These are phyloP conservation scores for Sanguinoderma infundibulare DNA, from an alignment of 1,284 basidiomycete genomes.

Conservation along the genomic window DNA sequence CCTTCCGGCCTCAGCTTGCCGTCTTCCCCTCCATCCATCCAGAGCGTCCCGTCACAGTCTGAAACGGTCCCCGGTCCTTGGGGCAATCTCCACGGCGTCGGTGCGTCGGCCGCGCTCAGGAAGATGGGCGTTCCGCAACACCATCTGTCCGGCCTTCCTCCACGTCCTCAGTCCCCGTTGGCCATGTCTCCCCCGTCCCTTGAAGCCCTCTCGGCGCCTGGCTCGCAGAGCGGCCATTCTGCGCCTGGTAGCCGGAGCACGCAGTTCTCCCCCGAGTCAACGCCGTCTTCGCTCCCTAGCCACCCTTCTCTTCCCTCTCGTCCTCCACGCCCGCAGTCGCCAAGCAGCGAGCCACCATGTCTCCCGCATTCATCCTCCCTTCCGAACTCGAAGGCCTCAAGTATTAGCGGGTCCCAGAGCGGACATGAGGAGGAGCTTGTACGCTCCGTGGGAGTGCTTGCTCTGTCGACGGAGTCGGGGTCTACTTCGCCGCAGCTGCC, in stretches of 20 bases:
- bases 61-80: conserved; percentile 30
- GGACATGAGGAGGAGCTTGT: conserved; percentile 46
- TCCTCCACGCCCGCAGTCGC: conserved; percentile 37
- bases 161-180: conserved; percentile 31
- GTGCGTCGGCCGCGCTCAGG: conserved; percentile 32
- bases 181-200: conserved; percentile 27
- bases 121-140: conserved; percentile 35
- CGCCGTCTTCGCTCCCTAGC: conserved; percentile 31
- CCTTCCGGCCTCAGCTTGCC: conserved; percentile 20
- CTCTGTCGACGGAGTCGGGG: conserved; percentile 56
- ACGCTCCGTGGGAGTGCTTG: conserved; percentile 48
- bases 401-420: conserved; percentile 43
- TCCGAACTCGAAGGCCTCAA: conserved; percentile 42
- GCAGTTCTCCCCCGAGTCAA: conserved; percentile 38
- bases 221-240: conserved; percentile 27
- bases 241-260: conserved; percentile 29
- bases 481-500: conserved; percentile 49
- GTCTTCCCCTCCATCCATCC: conserved; percentile 24
- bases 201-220: conserved; percentile 24
- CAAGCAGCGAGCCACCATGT: conserved; percentile 28
- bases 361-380: conserved; percentile 26
- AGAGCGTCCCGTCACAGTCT: conserved; percentile 24
- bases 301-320: conserved; percentile 38
- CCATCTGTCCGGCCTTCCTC: conserved; percentile 28
- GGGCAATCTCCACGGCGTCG: conserved; percentile 34